phyloP scores from a whole-genome alignment of 768 basidiomycete genomes.

The Tylopilus cervinicoccineus region DNA sequence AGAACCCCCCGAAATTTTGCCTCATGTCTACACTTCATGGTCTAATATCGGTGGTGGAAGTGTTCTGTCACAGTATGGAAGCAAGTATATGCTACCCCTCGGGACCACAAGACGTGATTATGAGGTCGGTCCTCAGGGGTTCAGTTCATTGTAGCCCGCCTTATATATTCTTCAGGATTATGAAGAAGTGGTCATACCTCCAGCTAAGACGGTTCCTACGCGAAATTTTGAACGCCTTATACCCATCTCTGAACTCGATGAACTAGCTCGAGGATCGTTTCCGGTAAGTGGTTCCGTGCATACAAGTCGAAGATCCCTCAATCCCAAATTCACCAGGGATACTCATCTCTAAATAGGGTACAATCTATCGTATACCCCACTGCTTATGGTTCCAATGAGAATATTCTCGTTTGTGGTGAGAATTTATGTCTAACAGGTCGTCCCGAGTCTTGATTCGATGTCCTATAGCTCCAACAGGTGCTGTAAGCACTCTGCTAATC shows the following conservation, averaged over 20 bases:
- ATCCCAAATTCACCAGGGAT: constrained; percentile 52
- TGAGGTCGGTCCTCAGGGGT: constrained; percentile 47
- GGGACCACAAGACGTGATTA: constrained; percentile 68
- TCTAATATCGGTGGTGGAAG: constrained; percentile 55
- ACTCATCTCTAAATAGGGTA: constrained; percentile 83
- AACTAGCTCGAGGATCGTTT: constrained; percentile 77
- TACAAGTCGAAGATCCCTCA: background rate
- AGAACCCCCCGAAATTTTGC: constrained; percentile 58
- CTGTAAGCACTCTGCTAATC: constrained; percentile 50
- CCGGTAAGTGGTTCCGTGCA: constrained; percentile 46
- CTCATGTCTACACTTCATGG: constrained; percentile 84
- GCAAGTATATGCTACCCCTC: constrained; percentile 74
- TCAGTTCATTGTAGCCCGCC: background rate
- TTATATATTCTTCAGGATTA: constrained; percentile 52
- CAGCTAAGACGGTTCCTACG: constrained; percentile 73
- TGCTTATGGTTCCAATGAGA: constrained; percentile 94
- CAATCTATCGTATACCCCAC: constrained; percentile 94
- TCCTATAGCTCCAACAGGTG: constrained; percentile 87
- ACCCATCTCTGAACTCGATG: constrained; percentile 67
- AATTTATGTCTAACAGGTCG: background rate
- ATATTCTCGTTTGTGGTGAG: constrained; percentile 68
- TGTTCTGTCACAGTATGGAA: constrained; percentile 63
- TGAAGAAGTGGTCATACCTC: constrained; percentile 89
- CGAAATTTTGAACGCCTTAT: constrained; percentile 68
- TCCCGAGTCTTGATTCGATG: background rate